These are phyloP conservation scores for Zygosaccharomyces sapae DNA, from an alignment of 1,139 yeast species.

Conservation along the genomic window DNA sequence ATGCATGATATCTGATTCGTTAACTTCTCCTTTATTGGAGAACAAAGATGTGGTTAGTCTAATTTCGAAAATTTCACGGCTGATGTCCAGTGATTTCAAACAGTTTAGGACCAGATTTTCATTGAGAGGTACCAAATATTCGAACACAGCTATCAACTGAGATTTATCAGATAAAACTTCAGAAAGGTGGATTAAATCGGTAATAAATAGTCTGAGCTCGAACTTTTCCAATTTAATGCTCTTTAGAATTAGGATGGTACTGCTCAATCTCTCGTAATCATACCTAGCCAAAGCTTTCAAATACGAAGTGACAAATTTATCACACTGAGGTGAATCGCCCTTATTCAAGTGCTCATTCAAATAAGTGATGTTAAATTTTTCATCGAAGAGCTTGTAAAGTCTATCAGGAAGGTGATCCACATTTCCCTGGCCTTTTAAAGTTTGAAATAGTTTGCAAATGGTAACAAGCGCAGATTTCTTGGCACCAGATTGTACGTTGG, in stretches of 20 bases:
- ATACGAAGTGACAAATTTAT: slow-evolving; percentile 38
- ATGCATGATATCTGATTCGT: slow-evolving; percentile 31
- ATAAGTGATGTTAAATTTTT: slow-evolving; percentile 21
- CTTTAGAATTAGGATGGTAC: slow-evolving; percentile 34
- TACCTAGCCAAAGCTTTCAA: slow-evolving; percentile 40
- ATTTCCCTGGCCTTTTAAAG: slow-evolving; percentile 38
- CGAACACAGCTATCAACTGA: slow-evolving; percentile 43
- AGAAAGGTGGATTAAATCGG: slow-evolving; percentile 38
- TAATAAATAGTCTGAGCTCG: slow-evolving; percentile 39
- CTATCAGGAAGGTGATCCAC: slow-evolving; percentile 40
- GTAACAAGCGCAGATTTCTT: slow-evolving; percentile 42
- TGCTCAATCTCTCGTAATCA: slow-evolving; percentile 36
- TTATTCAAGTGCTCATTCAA: slow-evolving; percentile 29
- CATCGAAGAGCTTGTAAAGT: slow-evolving; percentile 36
- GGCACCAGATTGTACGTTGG: slow-evolving; percentile 41
- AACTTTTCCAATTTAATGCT: slow-evolving; percentile 36
- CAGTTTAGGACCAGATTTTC: slow-evolving; percentile 42
- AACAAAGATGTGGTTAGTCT: slow-evolving; percentile 58
- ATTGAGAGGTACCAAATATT: slow-evolving; percentile 42
- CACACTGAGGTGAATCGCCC: slow-evolving; percentile 28
- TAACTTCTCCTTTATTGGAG: slow-evolving; percentile 24
- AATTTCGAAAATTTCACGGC: slow-evolving; percentile 61
- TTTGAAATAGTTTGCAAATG: slow-evolving; percentile 39
- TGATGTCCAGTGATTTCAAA: slow-evolving; percentile 41
- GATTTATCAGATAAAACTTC: slow-evolving; percentile 40